phyloP scores from a whole-genome alignment of 225 moss, liverwort and hornwort genomes.

The Straminergon stramineum region DNA sequence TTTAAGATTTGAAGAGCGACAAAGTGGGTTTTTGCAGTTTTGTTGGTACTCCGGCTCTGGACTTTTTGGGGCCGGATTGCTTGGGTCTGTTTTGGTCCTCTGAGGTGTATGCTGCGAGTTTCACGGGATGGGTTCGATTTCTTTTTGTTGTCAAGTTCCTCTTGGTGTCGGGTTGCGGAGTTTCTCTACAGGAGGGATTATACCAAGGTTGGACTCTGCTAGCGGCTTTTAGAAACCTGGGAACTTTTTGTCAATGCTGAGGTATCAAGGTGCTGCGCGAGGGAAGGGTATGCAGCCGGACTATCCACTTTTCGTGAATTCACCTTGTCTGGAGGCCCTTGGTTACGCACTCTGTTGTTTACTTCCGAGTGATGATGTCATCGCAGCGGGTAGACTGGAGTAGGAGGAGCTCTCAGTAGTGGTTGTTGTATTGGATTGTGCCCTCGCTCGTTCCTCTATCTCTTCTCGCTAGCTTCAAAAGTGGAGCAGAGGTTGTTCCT shows the following conservation, averaged over 20 bases:
- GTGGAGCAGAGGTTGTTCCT: not conserved
- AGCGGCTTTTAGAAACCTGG: not conserved
- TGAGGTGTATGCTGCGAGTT: not conserved
- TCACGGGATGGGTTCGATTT: not conserved
- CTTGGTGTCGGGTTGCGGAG: slow-evolving; percentile 6
- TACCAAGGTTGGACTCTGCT: not conserved
- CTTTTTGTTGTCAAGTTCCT: not conserved
- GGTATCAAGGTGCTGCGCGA: not conserved
- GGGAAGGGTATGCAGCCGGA: not conserved
- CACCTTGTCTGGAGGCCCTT: not conserved
- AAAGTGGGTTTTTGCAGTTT: not conserved
- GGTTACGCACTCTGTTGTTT: not conserved
- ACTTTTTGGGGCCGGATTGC: not conserved
- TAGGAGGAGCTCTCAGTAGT: not conserved
- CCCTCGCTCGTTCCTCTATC: not conserved
- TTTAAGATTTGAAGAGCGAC: not conserved
- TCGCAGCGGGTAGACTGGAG: not conserved
- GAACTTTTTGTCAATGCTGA: slow-evolving; percentile 2
- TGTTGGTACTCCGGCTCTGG: not conserved
- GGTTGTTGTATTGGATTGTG: slow-evolving; percentile 1
- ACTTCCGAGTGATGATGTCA: not conserved
- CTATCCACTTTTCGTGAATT: not conserved
- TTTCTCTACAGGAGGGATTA: not conserved
- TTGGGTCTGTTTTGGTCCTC: not conserved
- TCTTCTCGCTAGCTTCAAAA: not conserved